Conservation (phyloP, 2,329 filamentous ascomycete genomes). For the Chaetomium sp. region DNA sequence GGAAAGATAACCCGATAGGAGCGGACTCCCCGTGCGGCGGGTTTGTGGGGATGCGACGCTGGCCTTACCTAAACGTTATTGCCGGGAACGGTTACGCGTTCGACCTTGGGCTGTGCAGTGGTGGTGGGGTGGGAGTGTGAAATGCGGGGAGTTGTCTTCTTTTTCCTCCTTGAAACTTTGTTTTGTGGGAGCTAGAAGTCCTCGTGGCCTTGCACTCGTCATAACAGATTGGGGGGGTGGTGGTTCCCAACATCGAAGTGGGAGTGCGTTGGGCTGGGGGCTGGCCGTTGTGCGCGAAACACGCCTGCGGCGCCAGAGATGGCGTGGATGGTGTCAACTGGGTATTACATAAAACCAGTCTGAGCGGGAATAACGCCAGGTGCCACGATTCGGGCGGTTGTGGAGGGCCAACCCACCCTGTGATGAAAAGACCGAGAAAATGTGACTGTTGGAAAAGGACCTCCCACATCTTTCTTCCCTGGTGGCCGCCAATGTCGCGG, state of each 20-base stretch:
- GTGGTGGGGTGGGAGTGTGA: not conserved
- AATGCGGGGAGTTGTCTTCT: too few relatives aligned
- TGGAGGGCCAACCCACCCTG: not conserved
- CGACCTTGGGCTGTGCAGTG: not conserved
- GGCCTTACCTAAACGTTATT: constrained; percentile 10
- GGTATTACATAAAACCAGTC: not conserved
- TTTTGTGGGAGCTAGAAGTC: too few relatives aligned
- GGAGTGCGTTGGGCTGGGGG: too few relatives aligned
- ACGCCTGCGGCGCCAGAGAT: constrained; percentile 13
- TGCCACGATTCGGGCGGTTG: not conserved
- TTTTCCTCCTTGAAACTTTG: too few relatives aligned
- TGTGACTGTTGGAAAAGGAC: constrained; percentile 4
- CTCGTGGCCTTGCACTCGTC: too few relatives aligned
- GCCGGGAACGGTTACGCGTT: not conserved
- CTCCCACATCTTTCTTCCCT: not conserved
- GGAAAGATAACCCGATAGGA: not conserved
- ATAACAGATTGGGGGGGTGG: too few relatives aligned
- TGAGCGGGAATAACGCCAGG: not conserved
- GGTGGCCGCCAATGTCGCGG: constrained; percentile 4
- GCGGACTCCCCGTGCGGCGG: constrained; percentile 11
- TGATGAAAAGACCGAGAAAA: too few relatives aligned
- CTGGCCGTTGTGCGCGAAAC: not conserved
- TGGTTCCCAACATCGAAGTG: too few relatives aligned
- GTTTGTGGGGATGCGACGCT: constrained; percentile 12
- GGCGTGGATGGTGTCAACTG: constrained; percentile 16